Conservation (phyloP, 2,329 filamentous ascomycete species). For the Fusarium avenaceum region DNA sequence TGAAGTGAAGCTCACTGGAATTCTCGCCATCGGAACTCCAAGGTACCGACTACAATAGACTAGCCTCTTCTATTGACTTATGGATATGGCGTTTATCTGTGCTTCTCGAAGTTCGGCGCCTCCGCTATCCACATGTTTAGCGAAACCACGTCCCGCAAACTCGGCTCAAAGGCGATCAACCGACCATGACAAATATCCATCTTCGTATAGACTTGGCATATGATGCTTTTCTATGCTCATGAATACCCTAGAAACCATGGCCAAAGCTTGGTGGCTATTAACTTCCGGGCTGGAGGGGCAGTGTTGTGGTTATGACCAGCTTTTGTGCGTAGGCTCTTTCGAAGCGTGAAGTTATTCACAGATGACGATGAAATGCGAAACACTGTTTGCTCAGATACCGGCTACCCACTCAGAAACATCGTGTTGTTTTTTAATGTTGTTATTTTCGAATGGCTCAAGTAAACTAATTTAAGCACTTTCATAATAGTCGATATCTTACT, state of each 20-base stretch:
- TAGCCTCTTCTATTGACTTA: neutral
- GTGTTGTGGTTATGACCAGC: slow-evolving; percentile 5
- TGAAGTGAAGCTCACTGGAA: neutral
- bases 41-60: neutral
- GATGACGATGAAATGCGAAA: neutral
- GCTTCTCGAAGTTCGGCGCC: slow-evolving; percentile 35
- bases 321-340: slow-evolving; percentile 1
- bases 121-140: slow-evolving; percentile 18
- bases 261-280: slow-evolving; percentile 10
- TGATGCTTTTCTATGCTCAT: neutral
- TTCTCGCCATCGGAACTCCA: neutral
- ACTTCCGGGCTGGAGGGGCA: slow-evolving; percentile 9
- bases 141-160: slow-evolving; percentile 5
- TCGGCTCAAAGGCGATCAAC: neutral
- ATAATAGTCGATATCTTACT: too few relatives aligned
- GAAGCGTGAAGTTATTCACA: neutral
- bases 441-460: neutral
- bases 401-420: too few relatives aligned
- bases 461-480: too few relatives aligned
- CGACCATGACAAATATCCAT: slow-evolving; percentile 29
- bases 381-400: too few relatives aligned
- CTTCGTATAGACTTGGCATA: neutral
- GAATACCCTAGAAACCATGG: neutral
- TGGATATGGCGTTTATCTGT: neutral
- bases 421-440: neutral